Evolutionary conservation across 164 flowering plant species (phyloP).

Genomic region (Piper betle): DNA sequence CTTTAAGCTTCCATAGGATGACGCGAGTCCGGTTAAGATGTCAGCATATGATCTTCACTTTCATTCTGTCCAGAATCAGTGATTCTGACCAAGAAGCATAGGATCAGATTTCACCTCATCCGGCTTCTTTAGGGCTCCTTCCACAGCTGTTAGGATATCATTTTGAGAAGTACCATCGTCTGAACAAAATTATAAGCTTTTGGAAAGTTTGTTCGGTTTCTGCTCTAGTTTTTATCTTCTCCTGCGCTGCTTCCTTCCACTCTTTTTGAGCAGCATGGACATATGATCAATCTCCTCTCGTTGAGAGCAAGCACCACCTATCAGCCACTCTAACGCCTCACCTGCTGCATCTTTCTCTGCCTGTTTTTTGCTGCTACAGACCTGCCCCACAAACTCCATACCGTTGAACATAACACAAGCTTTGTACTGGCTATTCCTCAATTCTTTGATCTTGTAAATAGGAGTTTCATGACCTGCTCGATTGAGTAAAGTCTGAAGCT

Average conservation of each 20-base stretch:
- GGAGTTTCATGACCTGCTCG: conserved; percentile 68
- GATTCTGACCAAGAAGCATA: too few species aligned
- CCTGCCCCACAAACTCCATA: conserved; percentile 60
- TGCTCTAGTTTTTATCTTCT: neutral
- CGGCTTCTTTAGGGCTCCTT: neutral
- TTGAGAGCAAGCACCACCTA: conserved; percentile 17
- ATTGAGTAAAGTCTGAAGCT: conserved; percentile 66
- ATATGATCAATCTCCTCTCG: conserved; percentile 1
- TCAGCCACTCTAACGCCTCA: conserved; percentile 67
- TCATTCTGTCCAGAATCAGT: too few species aligned
- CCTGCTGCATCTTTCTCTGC: conserved; percentile 91
- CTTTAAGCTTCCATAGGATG: too few species aligned
- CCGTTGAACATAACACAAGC: conserved; percentile 68
- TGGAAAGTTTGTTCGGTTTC: neutral
- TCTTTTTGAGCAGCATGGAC: conserved; percentile 4
- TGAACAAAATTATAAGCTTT: neutral
- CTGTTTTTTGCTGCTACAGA: conserved; percentile 66
- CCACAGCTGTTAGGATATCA: neutral
- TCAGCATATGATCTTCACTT: too few species aligned
- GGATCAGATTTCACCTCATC: too few species aligned
- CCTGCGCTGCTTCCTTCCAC: conserved; percentile 3
- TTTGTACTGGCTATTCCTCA: conserved; percentile 50
- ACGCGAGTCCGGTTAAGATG: too few species aligned
- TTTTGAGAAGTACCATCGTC: too few species aligned
- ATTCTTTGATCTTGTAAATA: conserved; percentile 42